A percentile compares a stretch with the other conserved stretches of the same genome.
These are phyloP conservation scores for Neurospora tetraspora DNA, from an alignment of 495 filamentous ascomycete species.

Conservation along the genomic window DNA sequence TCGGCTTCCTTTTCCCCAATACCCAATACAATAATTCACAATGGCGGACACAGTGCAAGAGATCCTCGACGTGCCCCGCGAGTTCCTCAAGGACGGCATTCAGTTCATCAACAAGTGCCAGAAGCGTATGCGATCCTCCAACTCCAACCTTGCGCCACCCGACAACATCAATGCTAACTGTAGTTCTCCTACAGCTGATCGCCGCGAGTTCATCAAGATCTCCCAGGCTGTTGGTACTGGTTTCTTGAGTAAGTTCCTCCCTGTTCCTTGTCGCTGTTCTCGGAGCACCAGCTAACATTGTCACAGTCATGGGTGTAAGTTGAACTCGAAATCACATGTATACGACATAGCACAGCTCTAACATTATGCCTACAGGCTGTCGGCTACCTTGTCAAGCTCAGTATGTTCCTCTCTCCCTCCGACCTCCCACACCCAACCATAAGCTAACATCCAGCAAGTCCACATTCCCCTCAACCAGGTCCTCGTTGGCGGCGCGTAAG, in stretches of 20 bases:
- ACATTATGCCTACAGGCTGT: slow-evolving; percentile 29
- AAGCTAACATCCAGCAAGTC: slow-evolving; percentile 9
- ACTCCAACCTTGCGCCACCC: neutral
- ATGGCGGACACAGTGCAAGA: slow-evolving; percentile 77
- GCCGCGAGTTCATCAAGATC: slow-evolving; percentile 86
- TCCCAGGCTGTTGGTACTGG: slow-evolving; percentile 84
- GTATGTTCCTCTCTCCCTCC: slow-evolving; percentile 30
- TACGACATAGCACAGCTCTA: neutral
- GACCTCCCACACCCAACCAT: neutral
- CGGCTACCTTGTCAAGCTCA: slow-evolving; percentile 91
- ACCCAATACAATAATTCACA: slow-evolving; percentile 5
- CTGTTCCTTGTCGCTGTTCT: neutral
- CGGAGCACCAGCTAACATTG: slow-evolving; percentile 1
- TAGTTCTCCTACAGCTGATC: slow-evolving; percentile 44
- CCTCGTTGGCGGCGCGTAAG: slow-evolving; percentile 36
- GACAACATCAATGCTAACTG: slow-evolving; percentile 13
- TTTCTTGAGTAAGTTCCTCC: slow-evolving; percentile 20
- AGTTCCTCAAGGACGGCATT: slow-evolving; percentile 73
- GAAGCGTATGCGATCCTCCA: slow-evolving; percentile 51
- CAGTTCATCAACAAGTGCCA: slow-evolving; percentile 77
- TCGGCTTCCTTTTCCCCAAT: neutral
- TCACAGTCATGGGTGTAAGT: slow-evolving; percentile 18
- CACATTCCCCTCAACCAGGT: slow-evolving; percentile 37
- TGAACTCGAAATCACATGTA: neutral
- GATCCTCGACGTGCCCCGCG: slow-evolving; percentile 68